Base-by-base conservation (phyloP, 805 yeast genomes). In the Nakazawaea siamensis region DNA sequence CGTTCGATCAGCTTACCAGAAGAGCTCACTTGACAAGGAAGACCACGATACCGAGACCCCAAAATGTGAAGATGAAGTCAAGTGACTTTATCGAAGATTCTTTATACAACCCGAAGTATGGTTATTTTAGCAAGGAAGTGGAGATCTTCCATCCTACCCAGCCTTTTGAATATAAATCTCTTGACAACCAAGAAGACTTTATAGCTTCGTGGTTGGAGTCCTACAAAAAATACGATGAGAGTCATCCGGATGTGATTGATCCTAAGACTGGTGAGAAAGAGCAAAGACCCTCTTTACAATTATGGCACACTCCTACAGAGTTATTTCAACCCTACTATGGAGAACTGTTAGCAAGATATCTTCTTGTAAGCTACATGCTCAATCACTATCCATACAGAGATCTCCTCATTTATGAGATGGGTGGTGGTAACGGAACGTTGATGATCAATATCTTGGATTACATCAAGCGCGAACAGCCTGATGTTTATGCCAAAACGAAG, bases 251-350 rank as follows among this genome's bases (percentile, higher is more conserved):
- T 5, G 34, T 49, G 34, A 28, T 18, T 20, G 38, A 12, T 15
- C 18, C 18, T 10, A 29, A 33, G 31, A 34, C 31, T 28, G 37
- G 48, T 5, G 40, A 45, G 20, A 34, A 41, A 10, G 40, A 41
- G 7, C 28, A 41, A 17, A 55, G 60, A 34, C 62, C 62, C 4
- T 67, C 77, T 1, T 43, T 75, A 12, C 94, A 85, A 54, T 55
- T 83, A 31, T 85, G 94, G 94, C 94, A 85, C 51, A 85, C 94
- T 0, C 95, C 95, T 1, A 80, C 92, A 0, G 95, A 86, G 54
- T 60, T 85, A 29, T 85, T 85, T 57, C 77, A 77, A 42, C 95
- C 95, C 0, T 77, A 65, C 46, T 85, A 86, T 48, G 95, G 95
- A 11, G 83, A 82, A 52, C 86, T 94, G 0, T 59, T 90, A 38